phyloP scores from a whole-genome alignment of 2,329 filamentous ascomycete species.

The Scortechinia acanthostroma region DNA sequence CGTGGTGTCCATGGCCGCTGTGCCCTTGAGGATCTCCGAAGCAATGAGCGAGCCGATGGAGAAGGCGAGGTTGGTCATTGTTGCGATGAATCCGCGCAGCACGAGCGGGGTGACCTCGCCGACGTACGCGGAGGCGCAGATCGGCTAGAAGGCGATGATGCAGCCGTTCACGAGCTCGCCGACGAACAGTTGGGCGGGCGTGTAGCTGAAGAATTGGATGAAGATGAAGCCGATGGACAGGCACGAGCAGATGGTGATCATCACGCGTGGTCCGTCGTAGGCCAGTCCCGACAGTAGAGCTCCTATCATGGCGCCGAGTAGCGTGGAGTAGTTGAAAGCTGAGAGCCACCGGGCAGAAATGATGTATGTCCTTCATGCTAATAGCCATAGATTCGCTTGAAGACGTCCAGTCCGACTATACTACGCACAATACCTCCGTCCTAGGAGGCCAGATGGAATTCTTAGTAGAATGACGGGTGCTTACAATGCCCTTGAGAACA shows the following conservation, averaged over 20 bases:
- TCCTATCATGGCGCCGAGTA: slow-evolving; percentile 13
- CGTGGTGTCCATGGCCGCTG: slow-evolving; percentile 1
- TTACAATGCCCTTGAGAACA: slow-evolving; percentile 1
- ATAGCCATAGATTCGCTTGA: slow-evolving; percentile 16
- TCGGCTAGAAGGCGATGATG: slow-evolving; percentile 32
- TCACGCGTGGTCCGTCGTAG: slow-evolving; percentile 14
- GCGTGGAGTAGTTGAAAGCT: slow-evolving; percentile 15
- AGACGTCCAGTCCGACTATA: slow-evolving; percentile 14
- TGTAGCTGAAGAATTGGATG: slow-evolving; percentile 33
- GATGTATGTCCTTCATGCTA: slow-evolving; percentile 12
- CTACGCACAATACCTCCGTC: slow-evolving; percentile 14
- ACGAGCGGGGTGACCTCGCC: slow-evolving; percentile 17
- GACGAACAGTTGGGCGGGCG: slow-evolving; percentile 27
- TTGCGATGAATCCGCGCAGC: slow-evolving; percentile 16
- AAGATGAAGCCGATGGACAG: slow-evolving; percentile 28
- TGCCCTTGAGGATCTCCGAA: slow-evolving; percentile 5
- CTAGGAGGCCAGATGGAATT: slow-evolving; percentile 12
- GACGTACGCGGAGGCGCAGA: slow-evolving; percentile 19
- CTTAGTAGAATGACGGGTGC: too few relatives aligned
- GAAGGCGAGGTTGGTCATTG: slow-evolving; percentile 17
- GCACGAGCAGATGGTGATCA: slow-evolving; percentile 13
- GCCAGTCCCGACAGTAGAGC: slow-evolving; percentile 12
- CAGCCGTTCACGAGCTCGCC: slow-evolving; percentile 36
- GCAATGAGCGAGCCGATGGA: slow-evolving; percentile 20
- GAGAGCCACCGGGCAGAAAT: slow-evolving; percentile 14